A percentile compares a stretch with the other conserved stretches of the same genome.
phyloP scores from a whole-genome alignment of 2,329 filamentous ascomycete species.

The Aspergillus sp. region DNA sequence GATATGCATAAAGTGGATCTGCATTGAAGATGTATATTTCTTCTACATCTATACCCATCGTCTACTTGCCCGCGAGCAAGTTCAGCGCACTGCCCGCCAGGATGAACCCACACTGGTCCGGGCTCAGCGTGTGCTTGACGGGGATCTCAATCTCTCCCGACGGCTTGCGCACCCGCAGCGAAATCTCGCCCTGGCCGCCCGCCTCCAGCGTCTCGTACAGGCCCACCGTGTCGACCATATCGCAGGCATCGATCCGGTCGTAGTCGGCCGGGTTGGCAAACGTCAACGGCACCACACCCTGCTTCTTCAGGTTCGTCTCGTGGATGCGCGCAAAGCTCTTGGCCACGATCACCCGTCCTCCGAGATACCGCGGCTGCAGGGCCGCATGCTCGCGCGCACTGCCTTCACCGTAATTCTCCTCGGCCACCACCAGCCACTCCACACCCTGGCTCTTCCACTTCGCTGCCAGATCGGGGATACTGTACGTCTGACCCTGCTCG shows the following conservation, averaged over 20 bases:
- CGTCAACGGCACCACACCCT: constrained; percentile 91
- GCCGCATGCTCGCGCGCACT: constrained; percentile 87
- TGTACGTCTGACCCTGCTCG: constrained; percentile 67
- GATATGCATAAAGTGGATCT: no score
- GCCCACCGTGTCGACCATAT: constrained; percentile 78
- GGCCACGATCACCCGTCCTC: constrained; percentile 75
- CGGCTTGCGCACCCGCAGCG: constrained; percentile 20
- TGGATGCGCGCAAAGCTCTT: constrained; percentile 92
- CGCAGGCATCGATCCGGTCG: constrained; percentile 75
- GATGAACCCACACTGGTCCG: constrained; percentile 89
- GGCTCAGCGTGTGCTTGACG: constrained; percentile 83
- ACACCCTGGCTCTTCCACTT: constrained; percentile 73
- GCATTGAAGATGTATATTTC: no score
- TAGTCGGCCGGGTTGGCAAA: constrained; percentile 89
- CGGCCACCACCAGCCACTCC: constrained; percentile 91
- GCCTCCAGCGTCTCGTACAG: constrained; percentile 71
- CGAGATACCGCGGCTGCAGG: constrained; percentile 85
- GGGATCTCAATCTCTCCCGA: constrained; percentile 66
- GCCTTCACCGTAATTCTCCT: constrained; percentile 96
- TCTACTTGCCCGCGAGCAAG: constrained; percentile 51
- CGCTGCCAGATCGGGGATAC: constrained; percentile 83
- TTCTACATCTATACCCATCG: no score
- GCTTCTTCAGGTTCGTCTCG: constrained; percentile 95
- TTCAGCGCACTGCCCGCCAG: constrained; percentile 93
- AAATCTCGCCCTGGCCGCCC: constrained; percentile 20